Base-by-base conservation (phyloP, 2,329 filamentous ascomycete species). In the Xylariaceae sp. region DNA sequence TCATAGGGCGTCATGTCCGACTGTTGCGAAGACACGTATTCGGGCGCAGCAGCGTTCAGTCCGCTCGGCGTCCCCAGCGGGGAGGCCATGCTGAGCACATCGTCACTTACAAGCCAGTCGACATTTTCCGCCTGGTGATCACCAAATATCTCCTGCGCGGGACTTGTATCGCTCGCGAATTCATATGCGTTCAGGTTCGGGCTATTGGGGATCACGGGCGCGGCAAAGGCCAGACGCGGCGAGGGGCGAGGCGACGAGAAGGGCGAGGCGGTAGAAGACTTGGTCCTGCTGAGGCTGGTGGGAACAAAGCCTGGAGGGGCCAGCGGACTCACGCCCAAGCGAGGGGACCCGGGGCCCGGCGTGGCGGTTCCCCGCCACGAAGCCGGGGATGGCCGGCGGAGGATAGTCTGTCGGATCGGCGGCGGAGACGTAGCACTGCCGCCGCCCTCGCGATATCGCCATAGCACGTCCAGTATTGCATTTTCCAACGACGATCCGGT, bases 1-100 rank as follows among this genome's bases (percentile, higher is more conserved):
- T 98, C 92, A 60, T 95, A 94, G 1, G 92, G 90, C 38, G 86
- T 93, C 90, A 98, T 96, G 53, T 96, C 89, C 36, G 78, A 76
- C 52, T 83, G 83, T 55, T 81, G 75, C 31, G 71, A 63, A 19
- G 71, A 67, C 1, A 73, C 70, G 48, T 77, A 95, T 57, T 95
- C 88, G 16, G 89, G 83, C 5, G 86, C 86, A 11, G 82, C 82
- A 27, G 79, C 81, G 51, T 87, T 89, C 39, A 90, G 70, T 21
- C 75, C 78, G 45, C 80, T 87, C 12, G 82, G 70, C 8, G 74
- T 77, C 22, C 77, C 72, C 25, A 75, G 61, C 6, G 80, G 84
- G 16, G 88, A 94, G 16, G 86, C 80, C 37, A 88, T 75, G 47
- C 82, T 89, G 50, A 81, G 83, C 34, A 76, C 78, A 50, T 86